Evolutionary conservation across 1,139 yeast species (phyloP), one percentile per base, ranked within the genome.

Genomic region (Nakaseomyces kungkrabaensis): DNA sequence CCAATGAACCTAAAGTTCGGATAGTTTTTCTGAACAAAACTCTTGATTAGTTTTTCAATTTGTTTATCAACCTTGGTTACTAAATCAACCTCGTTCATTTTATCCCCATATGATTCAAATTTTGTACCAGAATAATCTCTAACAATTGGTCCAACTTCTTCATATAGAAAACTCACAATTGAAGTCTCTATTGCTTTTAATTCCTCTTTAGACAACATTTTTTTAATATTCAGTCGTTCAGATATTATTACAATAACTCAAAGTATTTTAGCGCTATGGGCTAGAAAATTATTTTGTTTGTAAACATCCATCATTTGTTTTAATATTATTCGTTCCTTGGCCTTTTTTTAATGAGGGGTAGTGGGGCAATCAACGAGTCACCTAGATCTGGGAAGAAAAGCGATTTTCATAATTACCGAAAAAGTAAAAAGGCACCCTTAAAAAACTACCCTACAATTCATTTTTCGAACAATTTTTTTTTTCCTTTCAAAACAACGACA

Each of bases 41-140:
- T 57, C 27, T 71, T 70, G 24, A 79, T 78, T 22, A 73, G 67
- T 3, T 60, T 62, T 58, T 79, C 85, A 5, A 79, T 80, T 9
- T 72, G 70, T 57, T 76, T 76, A 62, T 79, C 84, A 17, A 76
- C 74, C 50, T 73, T 78, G 4, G 84, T 79, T 13, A 79, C 84
- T 34, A 79, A 65, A 59, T 79, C 84, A 4, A 78, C 82, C 4
- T 79, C 70, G 57, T 77, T 77, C 52, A 74, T 73, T 65, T 78
- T 78, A 59, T 77, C 79, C 54, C 73, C 79, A 56, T 72, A 77
- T 1, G 68, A 52, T 32, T 73, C 77, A 42, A 57, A 58, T n/a
- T 53, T 52, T 37, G 70, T 72, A 11, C 81, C 82, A 5, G 77
- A 63, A 48, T 72, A 69, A 4, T 66, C 65, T 47, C 67, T 68